Base-by-base conservation (phyloP, 148 eudicot species). In the Fagopyrum homotropicum region DNA sequence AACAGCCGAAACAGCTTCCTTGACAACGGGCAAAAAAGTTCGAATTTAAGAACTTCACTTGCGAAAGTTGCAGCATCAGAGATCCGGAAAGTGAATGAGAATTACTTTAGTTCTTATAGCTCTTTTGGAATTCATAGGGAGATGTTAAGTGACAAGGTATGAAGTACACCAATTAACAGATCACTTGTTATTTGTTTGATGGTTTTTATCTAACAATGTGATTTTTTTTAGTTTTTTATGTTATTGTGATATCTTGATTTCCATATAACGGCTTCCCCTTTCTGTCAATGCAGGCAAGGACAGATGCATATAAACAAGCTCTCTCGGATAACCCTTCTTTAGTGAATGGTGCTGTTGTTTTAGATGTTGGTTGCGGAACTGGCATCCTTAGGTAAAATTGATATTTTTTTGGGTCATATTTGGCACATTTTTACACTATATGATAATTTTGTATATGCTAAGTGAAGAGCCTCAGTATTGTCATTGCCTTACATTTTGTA, bases 341-440 rank as follows among this genome's bases (percentile, higher is more conserved):
- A 72, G 56, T 95, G 63, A 78, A 63, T 7, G 86, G 85, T 74
- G 93, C 97, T 59, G 82, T 84, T 44, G 98, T 95, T 63, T 80
- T 95, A 82, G 98, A 95, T 82, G 91, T 95, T 44, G 98, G 98
- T 75, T 95, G 98, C 76, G 98, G 98, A 75, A 95, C 98, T 74
- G 97, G 98, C 75, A 95, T 95, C 76, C 80, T 95, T 64, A 95
- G 97, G 98, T 92, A 77, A 77, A 88, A 77, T 69, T 54, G 9
- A 43, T 19, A 49, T 49, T 35, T 35, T 35, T 35, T 35, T 35
- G 40, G 40, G 40, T 35, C 40, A 35, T 35, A 35, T 35, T 35
- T 35, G 40, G 3, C 40, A 49, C 12, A 49, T 49, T 12, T 49
- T 49, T 49, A 12, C 52, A 49, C 40, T 35, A 35, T 35, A 35